Conservation (phyloP, 192 early-diverging fungal genomes). For the Podila horticola region DNA sequence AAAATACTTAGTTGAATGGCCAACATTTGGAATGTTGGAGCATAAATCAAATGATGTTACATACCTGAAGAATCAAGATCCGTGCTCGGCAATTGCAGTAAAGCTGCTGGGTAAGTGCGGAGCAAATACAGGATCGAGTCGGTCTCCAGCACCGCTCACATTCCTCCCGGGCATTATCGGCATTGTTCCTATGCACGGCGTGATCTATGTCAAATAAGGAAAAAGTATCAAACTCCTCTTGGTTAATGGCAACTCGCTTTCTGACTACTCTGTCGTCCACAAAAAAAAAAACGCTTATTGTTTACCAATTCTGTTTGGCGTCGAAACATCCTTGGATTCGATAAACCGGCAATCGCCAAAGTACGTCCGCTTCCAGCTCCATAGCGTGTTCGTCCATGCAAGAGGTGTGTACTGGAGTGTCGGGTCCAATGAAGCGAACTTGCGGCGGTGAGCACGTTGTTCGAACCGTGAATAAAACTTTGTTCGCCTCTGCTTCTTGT, state of each 20-base stretch:
- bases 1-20: neutral
- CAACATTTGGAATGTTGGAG: no score
- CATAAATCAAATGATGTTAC: no score
- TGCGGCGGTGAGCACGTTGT: constrained; percentile 45
- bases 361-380: constrained; percentile 47
- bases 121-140: constrained; percentile 39
- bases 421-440: constrained; percentile 33
- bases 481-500: constrained; percentile 22
- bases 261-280: no score
- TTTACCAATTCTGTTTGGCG: constrained; percentile 45
- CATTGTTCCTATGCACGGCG: constrained; percentile 26
- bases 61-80: constrained; percentile 51
- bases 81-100: constrained; percentile 52
- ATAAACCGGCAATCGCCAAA: constrained; percentile 44
- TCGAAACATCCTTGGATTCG: constrained; percentile 30
- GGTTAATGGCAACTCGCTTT: no score
- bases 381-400: constrained; percentile 46
- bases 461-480: constrained; percentile 47
- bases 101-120: constrained; percentile 25
- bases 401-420: constrained; percentile 30
- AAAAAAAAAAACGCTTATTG: no score
- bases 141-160: constrained; percentile 49
- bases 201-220: constrained; percentile 15
- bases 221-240: neutral
- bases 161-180: constrained; percentile 18